Evolutionary conservation across 2,329 filamentous ascomycete species (phyloP).

Genomic region (Pseudomassariella vexata): DNA sequence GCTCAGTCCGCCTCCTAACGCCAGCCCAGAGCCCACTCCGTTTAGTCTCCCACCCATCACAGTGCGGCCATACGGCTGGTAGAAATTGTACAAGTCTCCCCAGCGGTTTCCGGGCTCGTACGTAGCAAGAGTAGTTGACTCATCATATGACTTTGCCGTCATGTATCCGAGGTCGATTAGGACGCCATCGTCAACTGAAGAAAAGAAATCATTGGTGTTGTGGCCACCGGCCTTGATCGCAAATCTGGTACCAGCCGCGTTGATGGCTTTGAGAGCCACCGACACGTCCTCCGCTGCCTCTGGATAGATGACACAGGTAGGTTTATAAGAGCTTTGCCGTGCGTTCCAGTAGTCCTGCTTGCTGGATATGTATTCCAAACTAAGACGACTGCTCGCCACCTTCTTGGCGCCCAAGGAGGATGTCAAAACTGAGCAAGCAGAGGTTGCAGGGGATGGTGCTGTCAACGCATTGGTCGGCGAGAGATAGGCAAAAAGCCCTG

Average conservation of each 20-base stretch:
- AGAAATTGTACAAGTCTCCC: conserved; percentile 17
- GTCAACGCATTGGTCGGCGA: neutral
- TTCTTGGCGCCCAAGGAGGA: conserved; percentile 6
- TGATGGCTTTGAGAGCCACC: conserved; percentile 16
- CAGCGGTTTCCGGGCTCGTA: conserved; percentile 19
- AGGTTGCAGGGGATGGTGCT: neutral
- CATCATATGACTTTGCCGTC: conserved; percentile 18
- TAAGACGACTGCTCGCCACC: conserved; percentile 11
- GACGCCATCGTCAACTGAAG: conserved; percentile 18
- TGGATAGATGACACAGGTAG: conserved; percentile 20
- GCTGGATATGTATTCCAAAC: conserved; percentile 11
- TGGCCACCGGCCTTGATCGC: conserved; percentile 22
- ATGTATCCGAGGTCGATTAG: conserved; percentile 18
- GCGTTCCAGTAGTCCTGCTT: conserved; percentile 21
- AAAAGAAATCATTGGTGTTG: conserved; percentile 19
- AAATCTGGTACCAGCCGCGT: conserved; percentile 12
- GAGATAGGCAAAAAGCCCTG: neutral
- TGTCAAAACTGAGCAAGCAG: conserved; percentile 5
- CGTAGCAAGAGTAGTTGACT: conserved; percentile 16
- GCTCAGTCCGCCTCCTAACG: conserved; percentile 19
- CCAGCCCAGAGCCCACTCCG: conserved; percentile 19
- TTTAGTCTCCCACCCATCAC: conserved; percentile 18
- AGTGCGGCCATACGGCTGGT: conserved; percentile 14
- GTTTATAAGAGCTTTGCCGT: conserved; percentile 16
- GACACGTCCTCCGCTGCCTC: conserved; percentile 19